phyloP scores from a whole-genome alignment of 495 filamentous ascomycete species.

The Lepraria neglecta region DNA sequence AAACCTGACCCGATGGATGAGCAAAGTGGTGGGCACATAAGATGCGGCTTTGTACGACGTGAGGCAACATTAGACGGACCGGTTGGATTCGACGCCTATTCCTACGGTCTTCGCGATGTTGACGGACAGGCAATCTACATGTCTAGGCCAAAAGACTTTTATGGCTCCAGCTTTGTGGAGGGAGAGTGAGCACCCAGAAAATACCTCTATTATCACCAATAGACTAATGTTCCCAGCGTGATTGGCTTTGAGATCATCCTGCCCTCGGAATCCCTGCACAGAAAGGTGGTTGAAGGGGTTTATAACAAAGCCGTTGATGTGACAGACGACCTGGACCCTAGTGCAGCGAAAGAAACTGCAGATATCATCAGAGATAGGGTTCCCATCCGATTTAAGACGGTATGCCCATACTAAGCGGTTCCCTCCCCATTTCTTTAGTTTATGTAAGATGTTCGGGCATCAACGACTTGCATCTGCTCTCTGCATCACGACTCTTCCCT shows the following conservation, averaged over 20 bases:
- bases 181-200: slow-evolving; percentile 50
- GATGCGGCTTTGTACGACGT: slow-evolving; percentile 82
- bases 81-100: slow-evolving; percentile 93
- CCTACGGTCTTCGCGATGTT: slow-evolving; percentile 86
- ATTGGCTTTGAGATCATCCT: slow-evolving; percentile 91
- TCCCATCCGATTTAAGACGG: slow-evolving; percentile 79
- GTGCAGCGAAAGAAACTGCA: slow-evolving; percentile 35
- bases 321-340: slow-evolving; percentile 47
- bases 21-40: slow-evolving; percentile 60
- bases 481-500: not conserved
- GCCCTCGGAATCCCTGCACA: slow-evolving; percentile 75
- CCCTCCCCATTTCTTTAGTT: slow-evolving; percentile 51
- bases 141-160: slow-evolving; percentile 81
- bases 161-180: slow-evolving; percentile 44
- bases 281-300: slow-evolving; percentile 76
- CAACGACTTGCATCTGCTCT: not conserved
- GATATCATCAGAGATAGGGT: slow-evolving; percentile 93
- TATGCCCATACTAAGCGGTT: too few relatives aligned
- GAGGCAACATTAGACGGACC: slow-evolving; percentile 90
- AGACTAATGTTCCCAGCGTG: slow-evolving; percentile 36
- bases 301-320: slow-evolving; percentile 79
- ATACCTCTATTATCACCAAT: not conserved
- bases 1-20: slow-evolving; percentile 27
- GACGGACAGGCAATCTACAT: slow-evolving; percentile 87
- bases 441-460: not conserved